Evolutionary conservation across 2,329 filamentous ascomycete species (phyloP).

Genomic region (Exophiala alcalophila): DNA sequence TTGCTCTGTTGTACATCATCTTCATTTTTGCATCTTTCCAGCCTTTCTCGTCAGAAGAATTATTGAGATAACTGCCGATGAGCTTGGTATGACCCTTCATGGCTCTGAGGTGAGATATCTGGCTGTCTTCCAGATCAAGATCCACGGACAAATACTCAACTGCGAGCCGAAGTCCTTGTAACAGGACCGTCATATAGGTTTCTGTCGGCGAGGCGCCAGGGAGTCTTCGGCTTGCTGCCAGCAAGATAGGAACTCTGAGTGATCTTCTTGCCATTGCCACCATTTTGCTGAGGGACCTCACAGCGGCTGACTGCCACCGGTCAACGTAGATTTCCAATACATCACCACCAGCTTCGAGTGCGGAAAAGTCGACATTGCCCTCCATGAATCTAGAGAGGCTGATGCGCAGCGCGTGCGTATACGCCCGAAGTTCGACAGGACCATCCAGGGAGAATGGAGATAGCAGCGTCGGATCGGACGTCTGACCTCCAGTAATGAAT

Average conservation of each 20-base stretch:
- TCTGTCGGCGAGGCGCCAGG: conserved; percentile 11
- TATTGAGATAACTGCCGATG: conserved; percentile 36
- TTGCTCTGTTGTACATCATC: conserved; percentile 34
- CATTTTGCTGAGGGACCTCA: conserved; percentile 53
- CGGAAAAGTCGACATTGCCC: conserved; percentile 44
- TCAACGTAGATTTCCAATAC: conserved; percentile 61
- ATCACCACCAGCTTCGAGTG: conserved; percentile 58
- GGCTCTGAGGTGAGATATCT: conserved; percentile 31
- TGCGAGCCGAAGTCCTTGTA: conserved; percentile 41
- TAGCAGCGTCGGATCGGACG: conserved; percentile 52
- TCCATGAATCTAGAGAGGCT: conserved; percentile 38
- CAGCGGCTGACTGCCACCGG: conserved; percentile 52
- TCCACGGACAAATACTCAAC: conserved; percentile 43
- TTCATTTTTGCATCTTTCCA: conserved; percentile 21
- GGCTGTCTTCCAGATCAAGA: conserved; percentile 34
- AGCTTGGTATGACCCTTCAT: conserved; percentile 42
- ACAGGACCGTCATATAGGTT: conserved; percentile 37
- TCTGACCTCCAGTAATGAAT: conserved; percentile 54
- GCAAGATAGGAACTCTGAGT: conserved; percentile 51
- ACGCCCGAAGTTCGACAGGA: conserved; percentile 56
- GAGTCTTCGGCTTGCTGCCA: conserved; percentile 15
- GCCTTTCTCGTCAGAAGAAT: conserved; percentile 1
- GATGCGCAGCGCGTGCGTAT: conserved; percentile 43
- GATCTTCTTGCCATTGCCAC: conserved; percentile 58
- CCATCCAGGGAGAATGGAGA: conserved; percentile 62